Evolutionary conservation across 2,329 filamentous ascomycete species (phyloP).

Genomic region (Daldinia sp.): DNA sequence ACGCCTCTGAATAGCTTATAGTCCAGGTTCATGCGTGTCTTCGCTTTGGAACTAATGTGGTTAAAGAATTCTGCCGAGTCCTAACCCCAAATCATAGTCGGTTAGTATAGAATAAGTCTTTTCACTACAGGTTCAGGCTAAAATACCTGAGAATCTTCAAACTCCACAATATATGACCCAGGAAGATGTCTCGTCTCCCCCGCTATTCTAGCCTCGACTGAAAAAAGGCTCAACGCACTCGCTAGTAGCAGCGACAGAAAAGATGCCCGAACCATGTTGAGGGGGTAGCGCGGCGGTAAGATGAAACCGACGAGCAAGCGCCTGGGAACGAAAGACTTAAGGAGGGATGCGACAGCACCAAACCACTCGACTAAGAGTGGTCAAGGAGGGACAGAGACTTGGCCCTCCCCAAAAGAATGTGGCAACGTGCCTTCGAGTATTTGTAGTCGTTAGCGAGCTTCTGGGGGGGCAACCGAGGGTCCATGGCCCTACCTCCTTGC

Average conservation of each 20-base stretch:
- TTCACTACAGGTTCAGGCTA: constrained; percentile 13
- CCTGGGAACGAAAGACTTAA: constrained; percentile 15
- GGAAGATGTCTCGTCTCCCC: constrained; percentile 47
- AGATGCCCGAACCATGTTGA: constrained; percentile 43
- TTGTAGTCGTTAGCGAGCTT: constrained; percentile 29
- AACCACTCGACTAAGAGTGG: constrained; percentile 22
- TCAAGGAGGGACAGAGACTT: constrained; percentile 7
- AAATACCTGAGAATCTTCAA: constrained; percentile 58
- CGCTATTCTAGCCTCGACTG: constrained; percentile 35
- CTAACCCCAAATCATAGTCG: constrained; percentile 39
- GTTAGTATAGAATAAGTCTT: constrained; percentile 9
- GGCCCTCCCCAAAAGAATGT: background rate
- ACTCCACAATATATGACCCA: constrained; percentile 63
- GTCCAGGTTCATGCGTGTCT: constrained; percentile 57
- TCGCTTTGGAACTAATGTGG: constrained; percentile 51
- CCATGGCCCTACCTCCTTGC: constrained; percentile 17
- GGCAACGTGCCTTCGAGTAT: constrained; percentile 33
- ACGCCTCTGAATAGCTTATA: constrained; percentile 63
- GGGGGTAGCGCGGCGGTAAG: constrained; percentile 4
- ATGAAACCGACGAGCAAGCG: constrained; percentile 17
- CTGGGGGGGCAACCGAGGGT: constrained; percentile 10
- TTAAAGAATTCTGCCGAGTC: constrained; percentile 53
- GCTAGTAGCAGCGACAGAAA: constrained; percentile 42
- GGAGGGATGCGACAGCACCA: constrained; percentile 16
- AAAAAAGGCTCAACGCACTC: constrained; percentile 38